Evolutionary conservation across 495 filamentous ascomycete species (phyloP).

Genomic region (Neurospora sp.): DNA sequence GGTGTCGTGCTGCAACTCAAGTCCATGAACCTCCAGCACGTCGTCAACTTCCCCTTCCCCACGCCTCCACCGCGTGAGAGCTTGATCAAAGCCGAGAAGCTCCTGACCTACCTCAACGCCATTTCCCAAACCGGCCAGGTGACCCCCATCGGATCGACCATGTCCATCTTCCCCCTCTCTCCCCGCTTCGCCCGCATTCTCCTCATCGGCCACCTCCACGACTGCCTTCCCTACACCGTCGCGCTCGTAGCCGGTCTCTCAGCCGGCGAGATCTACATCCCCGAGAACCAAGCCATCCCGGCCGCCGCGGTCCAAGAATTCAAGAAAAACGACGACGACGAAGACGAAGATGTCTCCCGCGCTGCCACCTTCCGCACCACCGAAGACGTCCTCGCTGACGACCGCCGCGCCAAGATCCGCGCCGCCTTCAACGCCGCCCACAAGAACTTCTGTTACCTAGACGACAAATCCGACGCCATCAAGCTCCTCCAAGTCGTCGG

Average conservation of each 20-base stretch:
- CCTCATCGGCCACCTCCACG: conserved; percentile 72
- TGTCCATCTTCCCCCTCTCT: conserved; percentile 80
- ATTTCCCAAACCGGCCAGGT: conserved; percentile 60
- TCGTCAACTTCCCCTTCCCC: conserved; percentile 96
- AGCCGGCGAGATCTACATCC: conserved; percentile 79
- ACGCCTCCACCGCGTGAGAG: conserved; percentile 76
- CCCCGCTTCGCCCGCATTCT: conserved; percentile 89
- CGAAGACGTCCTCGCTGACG: conserved; percentile 57
- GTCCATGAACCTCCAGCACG: conserved; percentile 83
- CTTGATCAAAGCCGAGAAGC: conserved; percentile 75
- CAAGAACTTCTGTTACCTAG: conserved; percentile 68
- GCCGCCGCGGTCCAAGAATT: conserved; percentile 24
- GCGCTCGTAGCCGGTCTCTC: conserved; percentile 83
- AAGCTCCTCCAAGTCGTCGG: conserved; percentile 84
- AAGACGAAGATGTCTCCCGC: conserved; percentile 12
- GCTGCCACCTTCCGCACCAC: conserved; percentile 44
- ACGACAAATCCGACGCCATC: conserved; percentile 75
- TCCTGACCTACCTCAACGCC: conserved; percentile 65
- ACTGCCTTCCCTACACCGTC: conserved; percentile 76
- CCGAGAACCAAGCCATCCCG: conserved; percentile 66
- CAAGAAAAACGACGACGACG: conserved; percentile 2
- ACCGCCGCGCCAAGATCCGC: conserved; percentile 49
- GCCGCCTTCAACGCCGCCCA: conserved; percentile 70
- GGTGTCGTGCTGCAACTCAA: conserved; percentile 89
- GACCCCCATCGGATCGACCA: conserved; percentile 63